phyloP scores from a whole-genome alignment of 2,329 filamentous ascomycete genomes.

The Pestalotiopsis sp. region DNA sequence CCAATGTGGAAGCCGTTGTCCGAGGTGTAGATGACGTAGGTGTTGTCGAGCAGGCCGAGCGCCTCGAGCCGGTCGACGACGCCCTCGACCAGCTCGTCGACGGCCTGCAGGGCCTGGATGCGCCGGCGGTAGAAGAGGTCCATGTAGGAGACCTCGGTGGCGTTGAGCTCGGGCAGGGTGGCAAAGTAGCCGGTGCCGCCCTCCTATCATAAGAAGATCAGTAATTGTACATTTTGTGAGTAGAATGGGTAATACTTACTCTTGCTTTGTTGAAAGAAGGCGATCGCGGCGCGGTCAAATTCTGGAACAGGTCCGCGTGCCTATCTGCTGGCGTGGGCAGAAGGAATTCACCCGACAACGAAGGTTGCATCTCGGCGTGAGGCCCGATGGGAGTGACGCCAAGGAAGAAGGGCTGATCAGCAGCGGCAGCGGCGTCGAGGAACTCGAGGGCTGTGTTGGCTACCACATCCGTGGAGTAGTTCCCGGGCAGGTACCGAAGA shows the following conservation, averaged over 20 bases:
- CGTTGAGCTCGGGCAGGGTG: slow-evolving; percentile 33
- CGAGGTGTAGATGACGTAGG: slow-evolving; percentile 48
- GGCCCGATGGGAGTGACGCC: slow-evolving; percentile 13
- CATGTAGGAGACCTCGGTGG: slow-evolving; percentile 34
- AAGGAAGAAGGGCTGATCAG: slow-evolving; percentile 5
- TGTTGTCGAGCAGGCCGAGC: slow-evolving; percentile 36
- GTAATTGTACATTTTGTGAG: background rate
- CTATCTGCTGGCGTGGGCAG: slow-evolving; percentile 57
- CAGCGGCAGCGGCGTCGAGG: background rate
- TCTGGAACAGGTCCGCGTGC: slow-evolving; percentile 64
- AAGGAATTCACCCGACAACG: background rate
- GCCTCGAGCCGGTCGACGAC: slow-evolving; percentile 37
- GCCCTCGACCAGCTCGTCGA: slow-evolving; percentile 47
- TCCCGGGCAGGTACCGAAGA: slow-evolving; percentile 25
- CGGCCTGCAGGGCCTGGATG: slow-evolving; percentile 44
- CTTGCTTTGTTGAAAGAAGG: slow-evolving; percentile 61
- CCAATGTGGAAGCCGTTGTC: slow-evolving; percentile 53
- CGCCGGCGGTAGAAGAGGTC: slow-evolving; percentile 43
- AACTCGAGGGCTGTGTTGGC: background rate
- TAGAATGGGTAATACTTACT: background rate
- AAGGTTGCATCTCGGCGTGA: background rate
- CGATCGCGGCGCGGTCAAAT: slow-evolving; percentile 61
- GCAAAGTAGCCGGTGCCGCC: background rate
- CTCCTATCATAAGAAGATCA: background rate
- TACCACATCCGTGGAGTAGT: slow-evolving; percentile 39